These are phyloP conservation scores for Metschnikowia noctiluminum DNA, from an alignment of 805 yeast species.

Conservation along the genomic window DNA sequence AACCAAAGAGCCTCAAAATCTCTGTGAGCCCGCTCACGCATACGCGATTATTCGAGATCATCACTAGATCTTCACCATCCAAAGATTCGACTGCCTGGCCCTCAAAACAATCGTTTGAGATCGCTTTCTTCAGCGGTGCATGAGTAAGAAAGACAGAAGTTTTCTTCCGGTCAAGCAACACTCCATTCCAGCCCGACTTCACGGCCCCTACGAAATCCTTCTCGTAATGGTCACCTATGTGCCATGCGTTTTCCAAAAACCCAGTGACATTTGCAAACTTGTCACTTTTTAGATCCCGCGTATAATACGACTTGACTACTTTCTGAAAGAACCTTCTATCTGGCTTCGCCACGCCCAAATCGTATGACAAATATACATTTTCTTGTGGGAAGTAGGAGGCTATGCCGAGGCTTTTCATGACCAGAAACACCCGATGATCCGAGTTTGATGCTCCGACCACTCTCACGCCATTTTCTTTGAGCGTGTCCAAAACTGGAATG, in stretches of 20 bases:
- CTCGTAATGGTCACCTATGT: slow-evolving; percentile 59
- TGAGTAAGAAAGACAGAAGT: slow-evolving; percentile 17
- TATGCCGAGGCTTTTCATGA: slow-evolving; percentile 48
- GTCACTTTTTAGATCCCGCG: not conserved
- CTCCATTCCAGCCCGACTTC: slow-evolving; percentile 59
- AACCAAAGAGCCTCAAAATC: slow-evolving; percentile 10
- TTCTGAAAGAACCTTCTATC: slow-evolving; percentile 37
- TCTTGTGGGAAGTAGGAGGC: slow-evolving; percentile 35
- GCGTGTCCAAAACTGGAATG: slow-evolving; percentile 36
- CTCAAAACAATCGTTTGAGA: slow-evolving; percentile 16
- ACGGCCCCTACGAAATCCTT: slow-evolving; percentile 54
- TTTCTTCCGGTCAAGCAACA: slow-evolving; percentile 47
- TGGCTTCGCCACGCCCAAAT: slow-evolving; percentile 55
- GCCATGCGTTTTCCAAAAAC: slow-evolving; percentile 44
- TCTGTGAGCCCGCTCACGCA: slow-evolving; percentile 15
- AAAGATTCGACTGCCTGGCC: slow-evolving; percentile 10
- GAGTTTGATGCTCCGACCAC: slow-evolving; percentile 58
- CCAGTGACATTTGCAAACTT: slow-evolving; percentile 2
- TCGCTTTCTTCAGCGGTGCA: slow-evolving; percentile 1
- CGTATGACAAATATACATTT: slow-evolving; percentile 52
- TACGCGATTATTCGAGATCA: slow-evolving; percentile 35
- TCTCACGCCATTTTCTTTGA: slow-evolving; percentile 29
- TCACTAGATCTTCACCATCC: slow-evolving; percentile 19
- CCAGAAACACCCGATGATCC: slow-evolving; percentile 48
- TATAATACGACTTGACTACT: slow-evolving; percentile 6